Evolutionary conservation across 345 rosid genomes (phyloP).

Genomic region (Hibiscus tridactylites): DNA sequence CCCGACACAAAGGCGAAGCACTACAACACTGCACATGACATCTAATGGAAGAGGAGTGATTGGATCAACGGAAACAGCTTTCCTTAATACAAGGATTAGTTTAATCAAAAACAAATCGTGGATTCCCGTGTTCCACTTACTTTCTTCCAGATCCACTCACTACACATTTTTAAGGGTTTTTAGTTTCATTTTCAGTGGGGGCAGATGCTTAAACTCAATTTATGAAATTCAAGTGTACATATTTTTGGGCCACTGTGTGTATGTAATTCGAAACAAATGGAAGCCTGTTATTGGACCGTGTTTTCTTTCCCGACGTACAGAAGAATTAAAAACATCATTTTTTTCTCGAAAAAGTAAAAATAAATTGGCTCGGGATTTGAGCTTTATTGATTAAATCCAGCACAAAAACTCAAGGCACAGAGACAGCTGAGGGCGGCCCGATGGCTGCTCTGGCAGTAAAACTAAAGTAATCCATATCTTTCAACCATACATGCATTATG

Average conservation of each 20-base stretch:
- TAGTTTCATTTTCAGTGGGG: neutral
- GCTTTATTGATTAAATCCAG: neutral
- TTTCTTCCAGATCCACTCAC: neutral
- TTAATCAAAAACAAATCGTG: neutral
- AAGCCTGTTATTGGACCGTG: neutral
- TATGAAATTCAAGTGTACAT: neutral
- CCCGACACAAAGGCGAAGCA: too few species aligned
- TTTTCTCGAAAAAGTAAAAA: neutral
- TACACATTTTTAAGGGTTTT: neutral
- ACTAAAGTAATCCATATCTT: neutral
- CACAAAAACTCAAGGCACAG: neutral
- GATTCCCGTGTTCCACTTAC: constrained; percentile 17
- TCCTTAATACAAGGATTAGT: constrained; percentile 29
- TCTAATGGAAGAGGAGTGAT: neutral
- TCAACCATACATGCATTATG: neutral
- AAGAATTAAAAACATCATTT: neutral
- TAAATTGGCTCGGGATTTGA: neutral
- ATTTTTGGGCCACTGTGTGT: neutral
- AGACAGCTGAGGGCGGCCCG: neutral
- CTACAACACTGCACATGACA: neutral
- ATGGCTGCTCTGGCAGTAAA: neutral
- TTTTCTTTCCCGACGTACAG: neutral
- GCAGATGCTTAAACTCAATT: neutral
- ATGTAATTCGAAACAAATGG: neutral
- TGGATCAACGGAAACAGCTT: constrained; percentile 20